Percentiles rank a stretch among this genome's conserved stretches.
Evolutionary conservation across 768 basidiomycete species (phyloP).

Genomic region (Ramaria rubella): DNA sequence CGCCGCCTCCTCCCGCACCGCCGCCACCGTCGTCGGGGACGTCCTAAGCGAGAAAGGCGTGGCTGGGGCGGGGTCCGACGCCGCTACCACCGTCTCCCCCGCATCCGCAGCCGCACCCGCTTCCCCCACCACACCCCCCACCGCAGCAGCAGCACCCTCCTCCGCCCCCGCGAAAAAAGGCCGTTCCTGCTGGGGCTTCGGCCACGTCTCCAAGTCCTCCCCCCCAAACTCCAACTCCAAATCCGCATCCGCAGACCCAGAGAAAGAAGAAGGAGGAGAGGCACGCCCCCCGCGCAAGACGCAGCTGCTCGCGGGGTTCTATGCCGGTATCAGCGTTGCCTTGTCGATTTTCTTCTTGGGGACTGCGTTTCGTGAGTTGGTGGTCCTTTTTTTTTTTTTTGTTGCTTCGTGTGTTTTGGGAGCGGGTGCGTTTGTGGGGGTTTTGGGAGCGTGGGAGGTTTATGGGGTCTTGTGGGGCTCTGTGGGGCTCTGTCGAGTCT

Average conservation of each 20-base stretch:
- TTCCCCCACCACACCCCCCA: not conserved
- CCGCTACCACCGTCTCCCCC: not conserved
- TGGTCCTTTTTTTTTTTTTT: constrained; percentile 1
- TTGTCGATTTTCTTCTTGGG: no score
- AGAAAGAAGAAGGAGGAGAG: constrained; percentile 13
- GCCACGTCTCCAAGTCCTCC: constrained; percentile 5
- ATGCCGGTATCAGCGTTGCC: constrained; percentile 62
- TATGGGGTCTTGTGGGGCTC: not conserved
- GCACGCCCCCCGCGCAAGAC: no score
- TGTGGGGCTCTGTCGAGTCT: not conserved
- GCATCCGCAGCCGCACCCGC: not conserved
- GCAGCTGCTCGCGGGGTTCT: constrained; percentile 64
- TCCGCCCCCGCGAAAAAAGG: constrained; percentile 15
- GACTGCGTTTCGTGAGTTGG: no score
- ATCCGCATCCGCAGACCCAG: no score
- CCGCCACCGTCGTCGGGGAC: not conserved
- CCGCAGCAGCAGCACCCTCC: not conserved
- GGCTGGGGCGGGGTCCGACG: not conserved
- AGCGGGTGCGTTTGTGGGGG: not conserved
- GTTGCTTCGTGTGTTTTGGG: not conserved
- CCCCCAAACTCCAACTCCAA: no score
- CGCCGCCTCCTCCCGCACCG: not conserved
- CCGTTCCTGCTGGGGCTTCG: constrained; percentile 22
- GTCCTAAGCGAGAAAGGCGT: not conserved
- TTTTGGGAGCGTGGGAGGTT: constrained; percentile 17